Evolutionary conservation across 805 yeast species (phyloP).

Genomic region (Candida wancherniae): DNA sequence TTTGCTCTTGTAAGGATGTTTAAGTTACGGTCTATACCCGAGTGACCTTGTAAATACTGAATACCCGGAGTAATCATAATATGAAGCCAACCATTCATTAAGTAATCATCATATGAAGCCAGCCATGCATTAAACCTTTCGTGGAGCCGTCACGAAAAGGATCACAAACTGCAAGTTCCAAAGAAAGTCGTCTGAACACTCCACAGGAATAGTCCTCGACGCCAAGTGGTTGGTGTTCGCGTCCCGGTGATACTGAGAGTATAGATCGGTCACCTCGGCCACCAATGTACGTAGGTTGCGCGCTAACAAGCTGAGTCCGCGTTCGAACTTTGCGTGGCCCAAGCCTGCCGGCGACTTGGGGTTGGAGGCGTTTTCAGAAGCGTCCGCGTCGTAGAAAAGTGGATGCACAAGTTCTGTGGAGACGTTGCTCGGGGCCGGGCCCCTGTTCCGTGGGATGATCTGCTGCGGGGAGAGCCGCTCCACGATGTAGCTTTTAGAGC

Average conservation of each 20-base stretch:
- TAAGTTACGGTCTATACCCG: too few relatives aligned
- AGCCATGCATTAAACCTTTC: neutral
- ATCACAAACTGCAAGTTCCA: conserved; percentile 38
- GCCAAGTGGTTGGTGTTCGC: conserved; percentile 5
- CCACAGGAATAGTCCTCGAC: conserved; percentile 27
- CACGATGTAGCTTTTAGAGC: conserved; percentile 19
- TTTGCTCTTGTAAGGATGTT: conserved; percentile 29
- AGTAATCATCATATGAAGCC: neutral
- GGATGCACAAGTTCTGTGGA: conserved; percentile 18
- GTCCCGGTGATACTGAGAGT: conserved; percentile 11
- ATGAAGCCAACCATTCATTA: too few relatives aligned
- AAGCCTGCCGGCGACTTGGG: conserved; percentile 4
- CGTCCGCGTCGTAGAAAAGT: conserved; percentile 22
- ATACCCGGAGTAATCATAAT: too few relatives aligned
- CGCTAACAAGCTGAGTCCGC: conserved; percentile 28
- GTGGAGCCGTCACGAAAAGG: conserved; percentile 28
- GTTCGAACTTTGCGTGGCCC: conserved; percentile 22
- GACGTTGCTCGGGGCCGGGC: conserved; percentile 4
- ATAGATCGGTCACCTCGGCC: conserved; percentile 17
- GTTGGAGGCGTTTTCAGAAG: conserved; percentile 18
- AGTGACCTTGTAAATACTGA: too few relatives aligned
- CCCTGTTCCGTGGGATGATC: conserved; percentile 2
- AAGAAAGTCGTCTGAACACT: conserved; percentile 36
- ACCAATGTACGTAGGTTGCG: conserved; percentile 26
- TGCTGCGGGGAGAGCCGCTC: conserved; percentile 18